phyloP scores from a whole-genome alignment of 805 yeast species.

The Lipomyces yamanashiensis region DNA sequence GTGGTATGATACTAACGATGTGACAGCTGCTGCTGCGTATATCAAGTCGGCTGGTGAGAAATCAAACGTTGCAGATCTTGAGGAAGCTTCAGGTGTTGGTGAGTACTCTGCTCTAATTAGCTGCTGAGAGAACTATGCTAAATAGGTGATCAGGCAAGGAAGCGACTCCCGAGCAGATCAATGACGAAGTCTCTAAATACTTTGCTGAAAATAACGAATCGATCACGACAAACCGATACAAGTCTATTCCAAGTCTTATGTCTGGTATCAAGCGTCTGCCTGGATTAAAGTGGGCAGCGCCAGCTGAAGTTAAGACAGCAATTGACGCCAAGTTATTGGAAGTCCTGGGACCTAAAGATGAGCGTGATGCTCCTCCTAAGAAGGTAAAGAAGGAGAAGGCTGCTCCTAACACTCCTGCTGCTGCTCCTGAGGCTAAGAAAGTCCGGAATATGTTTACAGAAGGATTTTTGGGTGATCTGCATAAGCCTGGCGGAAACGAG shows the following conservation, averaged over 20 bases:
- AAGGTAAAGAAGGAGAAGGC: constrained; percentile 50
- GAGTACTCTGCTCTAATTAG: constrained; percentile 1
- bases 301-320: constrained; percentile 81
- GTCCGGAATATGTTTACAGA: constrained; percentile 73
- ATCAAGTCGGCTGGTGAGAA: constrained; percentile 55
- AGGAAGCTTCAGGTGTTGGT: constrained; percentile 69
- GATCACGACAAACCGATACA: constrained; percentile 75
- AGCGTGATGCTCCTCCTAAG: constrained; percentile 81
- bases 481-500: constrained; percentile 93
- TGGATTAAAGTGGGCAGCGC: constrained; percentile 88
- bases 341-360: constrained; percentile 92
- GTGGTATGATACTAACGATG: neutral
- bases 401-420: constrained; percentile 30
- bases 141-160: constrained; percentile 57
- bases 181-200: constrained; percentile 60
- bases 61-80: constrained; percentile 57
- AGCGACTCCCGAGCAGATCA: constrained; percentile 68
- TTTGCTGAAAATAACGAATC: constrained; percentile 62
- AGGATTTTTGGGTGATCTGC: constrained; percentile 94
- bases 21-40: constrained; percentile 56
- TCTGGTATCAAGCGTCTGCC: constrained; percentile 77
- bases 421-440: constrained; percentile 51
- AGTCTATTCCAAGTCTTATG: constrained; percentile 73
- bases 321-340: constrained; percentile 77
- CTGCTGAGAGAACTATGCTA: neutral